Percentiles rank a stretch among this genome's conserved stretches.
phyloP scores from a whole-genome alignment of 2,329 filamentous ascomycete genomes.

The Fusarium sp. region DNA sequence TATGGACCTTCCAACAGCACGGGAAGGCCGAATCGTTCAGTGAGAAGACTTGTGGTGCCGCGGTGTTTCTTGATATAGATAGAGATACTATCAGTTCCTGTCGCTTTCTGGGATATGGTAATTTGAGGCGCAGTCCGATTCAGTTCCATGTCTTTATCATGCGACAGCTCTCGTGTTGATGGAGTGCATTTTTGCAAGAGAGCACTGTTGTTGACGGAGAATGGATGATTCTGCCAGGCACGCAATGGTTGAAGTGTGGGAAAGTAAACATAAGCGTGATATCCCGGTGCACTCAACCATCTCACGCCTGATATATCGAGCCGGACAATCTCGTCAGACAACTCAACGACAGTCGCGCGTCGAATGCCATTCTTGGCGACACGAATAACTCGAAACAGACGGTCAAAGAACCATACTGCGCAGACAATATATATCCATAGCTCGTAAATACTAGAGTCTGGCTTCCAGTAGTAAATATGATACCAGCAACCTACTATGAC shows the following conservation, averaged over 20 bases:
- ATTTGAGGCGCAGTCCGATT: neutral
- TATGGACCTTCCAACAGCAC: neutral
- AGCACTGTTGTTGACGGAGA: neutral
- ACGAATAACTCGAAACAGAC: neutral
- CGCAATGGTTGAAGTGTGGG: neutral
- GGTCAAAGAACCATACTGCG: neutral
- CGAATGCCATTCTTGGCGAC: neutral
- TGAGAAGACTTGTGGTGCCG: neutral
- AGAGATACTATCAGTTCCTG: neutral
- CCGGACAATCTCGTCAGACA: neutral
- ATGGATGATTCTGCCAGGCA: neutral
- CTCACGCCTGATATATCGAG: neutral
- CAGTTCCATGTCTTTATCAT: neutral
- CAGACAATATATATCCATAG: neutral
- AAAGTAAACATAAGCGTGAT: neutral
- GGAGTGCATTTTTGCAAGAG: accelerated
- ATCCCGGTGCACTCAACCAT: accelerated
- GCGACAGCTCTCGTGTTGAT: neutral
- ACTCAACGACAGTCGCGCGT: neutral
- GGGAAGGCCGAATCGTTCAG: accelerated
- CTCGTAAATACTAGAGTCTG: neutral
- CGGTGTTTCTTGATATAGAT: neutral
- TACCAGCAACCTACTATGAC: neutral
- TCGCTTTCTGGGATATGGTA: neutral
- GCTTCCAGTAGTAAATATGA: neutral